A percentile compares a stretch with the other conserved stretches of the same genome.
Conservation (phyloP, 805 yeast species). For the Saccharomycopsis amapae region DNA sequence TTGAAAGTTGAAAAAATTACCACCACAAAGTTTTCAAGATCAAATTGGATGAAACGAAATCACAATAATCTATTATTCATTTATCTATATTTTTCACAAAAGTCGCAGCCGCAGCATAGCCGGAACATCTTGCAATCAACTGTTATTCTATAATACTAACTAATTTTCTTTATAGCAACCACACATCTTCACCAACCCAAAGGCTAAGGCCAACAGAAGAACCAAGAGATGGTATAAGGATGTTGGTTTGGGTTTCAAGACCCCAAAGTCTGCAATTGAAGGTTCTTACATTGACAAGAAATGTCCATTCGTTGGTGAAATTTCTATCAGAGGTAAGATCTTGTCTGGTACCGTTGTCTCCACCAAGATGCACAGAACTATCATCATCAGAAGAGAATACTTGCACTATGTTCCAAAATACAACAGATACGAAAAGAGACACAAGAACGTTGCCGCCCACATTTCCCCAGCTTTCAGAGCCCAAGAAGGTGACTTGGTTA, state of each 20-base stretch:
- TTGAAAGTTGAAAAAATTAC: no score
- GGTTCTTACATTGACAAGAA: constrained; percentile 99
- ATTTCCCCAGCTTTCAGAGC: constrained; percentile 99
- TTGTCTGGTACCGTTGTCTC: constrained; percentile 99
- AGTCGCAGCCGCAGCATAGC: no score
- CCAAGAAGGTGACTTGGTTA: constrained; percentile 96
- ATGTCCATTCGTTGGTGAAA: constrained; percentile 97
- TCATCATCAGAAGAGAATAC: constrained; percentile 99
- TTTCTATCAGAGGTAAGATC: constrained; percentile 99
- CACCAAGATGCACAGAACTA: constrained; percentile 99
- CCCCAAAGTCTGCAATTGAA: constrained; percentile 97
- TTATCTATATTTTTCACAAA: no score
- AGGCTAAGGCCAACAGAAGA: constrained; percentile 96
- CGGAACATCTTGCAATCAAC: no score
- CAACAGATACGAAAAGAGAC: constrained; percentile 99
- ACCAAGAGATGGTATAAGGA: constrained; percentile 99
- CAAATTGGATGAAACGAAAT: no score
- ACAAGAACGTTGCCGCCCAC: constrained; percentile 99
- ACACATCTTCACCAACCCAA: constrained; percentile 99
- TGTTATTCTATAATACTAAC: no score
- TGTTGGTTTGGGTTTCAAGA: constrained; percentile 99
- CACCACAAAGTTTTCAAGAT: no score
- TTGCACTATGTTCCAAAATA: constrained; percentile 99
- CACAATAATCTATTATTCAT: no score
- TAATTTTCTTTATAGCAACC: constrained; percentile 81